Evolutionary conservation across 768 basidiomycete genomes (phyloP).

Genomic region (Suillus paluster): DNA sequence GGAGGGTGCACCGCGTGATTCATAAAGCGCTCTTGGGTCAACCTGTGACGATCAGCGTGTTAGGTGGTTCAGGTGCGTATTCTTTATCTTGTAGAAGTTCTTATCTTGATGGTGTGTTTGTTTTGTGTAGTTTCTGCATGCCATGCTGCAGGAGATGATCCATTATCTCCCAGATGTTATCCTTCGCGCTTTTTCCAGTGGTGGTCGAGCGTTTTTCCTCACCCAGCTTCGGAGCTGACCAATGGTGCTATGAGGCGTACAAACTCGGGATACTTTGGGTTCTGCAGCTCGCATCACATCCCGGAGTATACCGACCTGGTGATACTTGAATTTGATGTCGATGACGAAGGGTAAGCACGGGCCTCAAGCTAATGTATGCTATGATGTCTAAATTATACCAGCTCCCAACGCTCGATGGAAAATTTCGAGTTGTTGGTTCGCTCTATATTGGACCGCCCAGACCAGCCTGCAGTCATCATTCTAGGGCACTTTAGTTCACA

Average conservation of each 20-base stretch:
- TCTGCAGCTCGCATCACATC: constrained; percentile 90
- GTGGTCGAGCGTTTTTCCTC: constrained; percentile 98
- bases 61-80: constrained; percentile 84
- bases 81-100: constrained; percentile 4
- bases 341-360: constrained; percentile 78
- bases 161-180: constrained; percentile 83
- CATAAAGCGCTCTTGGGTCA: constrained; percentile 83
- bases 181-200: constrained; percentile 95
- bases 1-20: constrained; percentile 80
- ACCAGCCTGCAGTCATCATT: constrained; percentile 89
- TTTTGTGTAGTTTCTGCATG: constrained; percentile 82
- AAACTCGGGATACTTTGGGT: constrained; percentile 93
- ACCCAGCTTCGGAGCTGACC: constrained; percentile 96
- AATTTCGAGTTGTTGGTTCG: constrained; percentile 94
- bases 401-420: constrained; percentile 71
- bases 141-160: constrained; percentile 92
- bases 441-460: constrained; percentile 87
- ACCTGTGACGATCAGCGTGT: constrained; percentile 86
- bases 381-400: constrained; percentile 30
- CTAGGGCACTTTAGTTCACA: constrained; percentile 97
- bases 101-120: background rate
- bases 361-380: background rate
- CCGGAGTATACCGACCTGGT: constrained; percentile 95
- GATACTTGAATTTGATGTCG: constrained; percentile 92
- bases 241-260: constrained; percentile 95